phyloP scores from a whole-genome alignment of 1,139 yeast species.

The Scheffersomyces cryptocercus region DNA sequence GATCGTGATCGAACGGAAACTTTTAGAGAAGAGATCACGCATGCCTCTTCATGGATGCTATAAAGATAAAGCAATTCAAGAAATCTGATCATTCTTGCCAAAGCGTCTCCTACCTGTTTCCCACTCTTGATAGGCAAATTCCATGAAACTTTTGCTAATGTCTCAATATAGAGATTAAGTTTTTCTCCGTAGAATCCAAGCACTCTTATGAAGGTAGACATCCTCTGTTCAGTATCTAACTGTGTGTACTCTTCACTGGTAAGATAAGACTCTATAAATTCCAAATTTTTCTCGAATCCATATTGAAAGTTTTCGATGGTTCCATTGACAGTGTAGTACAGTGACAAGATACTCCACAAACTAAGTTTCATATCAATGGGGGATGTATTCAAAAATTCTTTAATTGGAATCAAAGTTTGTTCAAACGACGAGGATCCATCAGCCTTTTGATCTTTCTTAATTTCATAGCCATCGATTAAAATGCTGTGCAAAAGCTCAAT shows the following conservation, averaged over 20 bases:
- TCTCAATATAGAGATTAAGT: constrained; percentile 25
- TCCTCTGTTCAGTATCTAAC: constrained; percentile 11
- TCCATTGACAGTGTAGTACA: constrained; percentile 51
- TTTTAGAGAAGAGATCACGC: constrained; percentile 37
- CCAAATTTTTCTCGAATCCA: constrained; percentile 58
- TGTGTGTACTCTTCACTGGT: constrained; percentile 18
- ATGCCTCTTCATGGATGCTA: constrained; percentile 52
- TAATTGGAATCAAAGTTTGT: constrained; percentile 47
- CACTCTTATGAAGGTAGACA: constrained; percentile 23
- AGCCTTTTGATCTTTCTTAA: constrained; percentile 10
- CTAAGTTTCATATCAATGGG: constrained; percentile 68
- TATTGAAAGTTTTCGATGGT: constrained; percentile 42
- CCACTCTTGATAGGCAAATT: constrained; percentile 9
- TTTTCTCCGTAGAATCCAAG: constrained; percentile 51
- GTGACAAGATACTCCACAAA: constrained; percentile 75
- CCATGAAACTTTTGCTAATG: constrained; percentile 26
- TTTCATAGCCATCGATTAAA: constrained; percentile 18
- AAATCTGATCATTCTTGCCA: constrained; percentile 23
- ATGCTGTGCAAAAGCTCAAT: constrained; percentile 58
- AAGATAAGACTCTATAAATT: constrained; percentile 41
- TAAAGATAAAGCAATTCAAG: constrained; percentile 45
- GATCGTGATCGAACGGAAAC: constrained; percentile 33
- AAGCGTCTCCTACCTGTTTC: constrained; percentile 5
- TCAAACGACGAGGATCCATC: too few species aligned
- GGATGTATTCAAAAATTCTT: constrained; percentile 58